phyloP scores from a whole-genome alignment of 2,329 filamentous ascomycete genomes.

The Colletotrichum echinochloae region DNA sequence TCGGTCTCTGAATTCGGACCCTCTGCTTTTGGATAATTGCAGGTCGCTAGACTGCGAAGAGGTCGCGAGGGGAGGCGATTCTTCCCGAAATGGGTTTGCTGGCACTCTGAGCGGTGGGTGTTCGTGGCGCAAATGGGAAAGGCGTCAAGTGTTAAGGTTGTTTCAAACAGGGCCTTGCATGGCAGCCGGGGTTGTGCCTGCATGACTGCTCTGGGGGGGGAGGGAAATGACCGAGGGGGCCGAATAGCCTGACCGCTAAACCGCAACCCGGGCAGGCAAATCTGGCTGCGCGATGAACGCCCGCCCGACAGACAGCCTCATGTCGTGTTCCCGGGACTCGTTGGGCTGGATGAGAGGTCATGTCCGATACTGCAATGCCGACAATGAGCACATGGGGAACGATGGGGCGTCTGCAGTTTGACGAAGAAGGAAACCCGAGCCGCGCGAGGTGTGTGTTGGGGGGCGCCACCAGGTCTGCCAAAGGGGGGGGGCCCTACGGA shows the following conservation, averaged over 20 bases:
- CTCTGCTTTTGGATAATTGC: constrained; percentile 4
- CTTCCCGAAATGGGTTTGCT: constrained; percentile 23
- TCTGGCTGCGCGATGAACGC: constrained; percentile 13
- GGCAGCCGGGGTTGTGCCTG: constrained; percentile 28
- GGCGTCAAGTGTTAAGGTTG: constrained; percentile 36
- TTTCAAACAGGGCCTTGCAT: constrained; percentile 36
- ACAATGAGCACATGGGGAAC: background rate
- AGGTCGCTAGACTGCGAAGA: constrained; percentile 25
- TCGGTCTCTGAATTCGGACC: constrained; percentile 12
- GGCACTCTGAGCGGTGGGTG: constrained; percentile 4
- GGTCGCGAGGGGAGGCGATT: constrained; percentile 13
- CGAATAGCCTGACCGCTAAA: constrained; percentile 27
- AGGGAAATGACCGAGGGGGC: constrained; percentile 33
- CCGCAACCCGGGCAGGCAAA: constrained; percentile 16
- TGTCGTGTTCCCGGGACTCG: background rate
- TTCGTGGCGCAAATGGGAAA: constrained; percentile 21
- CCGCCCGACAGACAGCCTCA: constrained; percentile 8
- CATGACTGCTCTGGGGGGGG: constrained; percentile 19
- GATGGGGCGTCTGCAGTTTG: constrained; percentile 1
- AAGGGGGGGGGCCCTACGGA: constrained; percentile 4
- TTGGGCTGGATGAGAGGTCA: background rate
- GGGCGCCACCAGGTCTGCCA: constrained; percentile 11
- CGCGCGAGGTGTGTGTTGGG: constrained; percentile 19
- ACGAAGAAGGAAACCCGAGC: constrained; percentile 1
- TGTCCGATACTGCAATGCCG: constrained; percentile 9